Evolutionary conservation across 164 flowering plant species (phyloP).

Genomic region (Vitis amurensis): DNA sequence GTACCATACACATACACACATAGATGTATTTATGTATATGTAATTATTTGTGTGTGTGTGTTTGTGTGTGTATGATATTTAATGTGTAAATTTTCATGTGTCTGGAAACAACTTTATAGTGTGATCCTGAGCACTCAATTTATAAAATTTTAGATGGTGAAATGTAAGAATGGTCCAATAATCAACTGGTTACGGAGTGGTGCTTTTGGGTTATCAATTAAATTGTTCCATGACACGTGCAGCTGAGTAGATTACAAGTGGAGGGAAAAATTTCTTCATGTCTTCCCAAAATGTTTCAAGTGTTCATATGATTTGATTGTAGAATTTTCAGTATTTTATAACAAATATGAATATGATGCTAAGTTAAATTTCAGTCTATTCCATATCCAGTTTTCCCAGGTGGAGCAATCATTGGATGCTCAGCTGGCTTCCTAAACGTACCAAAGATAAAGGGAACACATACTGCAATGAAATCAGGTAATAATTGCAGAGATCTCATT

Average conservation of each 20-base stretch:
- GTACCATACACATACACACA: too few species aligned
- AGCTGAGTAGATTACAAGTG: background rate
- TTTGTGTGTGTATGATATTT: too few species aligned
- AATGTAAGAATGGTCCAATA: too few species aligned
- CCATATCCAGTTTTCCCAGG: constrained; percentile 98
- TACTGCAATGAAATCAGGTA: constrained; percentile 98
- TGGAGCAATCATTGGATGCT: constrained; percentile 97
- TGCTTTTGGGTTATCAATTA: background rate
- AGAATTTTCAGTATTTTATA: background rate
- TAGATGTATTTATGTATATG: too few species aligned
- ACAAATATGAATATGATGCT: constrained; percentile 43
- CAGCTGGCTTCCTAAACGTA: constrained; percentile 96
- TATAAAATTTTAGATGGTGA: background rate
- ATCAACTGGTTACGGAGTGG: too few species aligned
- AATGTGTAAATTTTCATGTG: too few species aligned
- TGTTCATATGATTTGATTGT: background rate
- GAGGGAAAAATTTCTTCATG: background rate
- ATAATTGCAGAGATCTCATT: background rate
- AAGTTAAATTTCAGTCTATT: constrained; percentile 86
- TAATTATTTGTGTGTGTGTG: too few species aligned
- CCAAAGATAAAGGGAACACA: constrained; percentile 97
- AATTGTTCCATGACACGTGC: constrained; percentile 1
- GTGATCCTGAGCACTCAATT: background rate
- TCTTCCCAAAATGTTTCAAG: background rate
- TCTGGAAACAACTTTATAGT: too few species aligned